A percentile compares a stretch with the other conserved stretches of the same genome.
Evolutionary conservation across 805 yeast species (phyloP).

Genomic region (Sugiyamaella valdiviana): DNA sequence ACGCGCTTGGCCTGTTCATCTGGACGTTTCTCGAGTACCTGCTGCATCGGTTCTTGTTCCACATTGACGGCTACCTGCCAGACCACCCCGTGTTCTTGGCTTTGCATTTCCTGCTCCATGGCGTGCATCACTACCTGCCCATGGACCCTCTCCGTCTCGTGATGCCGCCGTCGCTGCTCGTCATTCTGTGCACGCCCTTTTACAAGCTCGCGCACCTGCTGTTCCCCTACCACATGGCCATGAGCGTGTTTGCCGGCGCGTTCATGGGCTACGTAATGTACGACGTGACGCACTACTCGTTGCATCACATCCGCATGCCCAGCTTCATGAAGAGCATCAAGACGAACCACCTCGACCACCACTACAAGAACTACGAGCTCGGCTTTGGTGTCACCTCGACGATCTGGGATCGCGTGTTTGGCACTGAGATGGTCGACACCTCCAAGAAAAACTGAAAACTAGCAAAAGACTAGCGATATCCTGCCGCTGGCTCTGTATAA

Average conservation of each 20-base stretch:
- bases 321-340: constrained; percentile 68
- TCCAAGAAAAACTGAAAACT: constrained; percentile 10
- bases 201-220: constrained; percentile 68
- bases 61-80: constrained; percentile 81
- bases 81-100: constrained; percentile 68
- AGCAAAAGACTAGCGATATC: no score
- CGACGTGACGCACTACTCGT: constrained; percentile 88
- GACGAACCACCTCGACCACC: constrained; percentile 93
- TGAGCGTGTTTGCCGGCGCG: constrained; percentile 94
- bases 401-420: constrained; percentile 91
- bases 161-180: constrained; percentile 88
- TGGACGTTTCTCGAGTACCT: constrained; percentile 92
- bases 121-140: constrained; percentile 95
- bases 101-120: constrained; percentile 85
- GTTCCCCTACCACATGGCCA: constrained; percentile 77
- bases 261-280: constrained; percentile 87
- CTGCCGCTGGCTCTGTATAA: no score
- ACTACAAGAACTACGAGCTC: constrained; percentile 90
- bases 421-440: constrained; percentile 56
- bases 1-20: constrained; percentile 73
- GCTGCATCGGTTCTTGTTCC: constrained; percentile 89
- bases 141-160: constrained; percentile 93
- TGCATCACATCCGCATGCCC: constrained; percentile 87
- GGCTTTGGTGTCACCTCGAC: constrained; percentile 95
- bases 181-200: constrained; percentile 70